Evolutionary conservation across 2,329 filamentous ascomycete genomes (phyloP), one percentile per base, ranked within the genome.

Genomic region (Verticillium klebahnii): DNA sequence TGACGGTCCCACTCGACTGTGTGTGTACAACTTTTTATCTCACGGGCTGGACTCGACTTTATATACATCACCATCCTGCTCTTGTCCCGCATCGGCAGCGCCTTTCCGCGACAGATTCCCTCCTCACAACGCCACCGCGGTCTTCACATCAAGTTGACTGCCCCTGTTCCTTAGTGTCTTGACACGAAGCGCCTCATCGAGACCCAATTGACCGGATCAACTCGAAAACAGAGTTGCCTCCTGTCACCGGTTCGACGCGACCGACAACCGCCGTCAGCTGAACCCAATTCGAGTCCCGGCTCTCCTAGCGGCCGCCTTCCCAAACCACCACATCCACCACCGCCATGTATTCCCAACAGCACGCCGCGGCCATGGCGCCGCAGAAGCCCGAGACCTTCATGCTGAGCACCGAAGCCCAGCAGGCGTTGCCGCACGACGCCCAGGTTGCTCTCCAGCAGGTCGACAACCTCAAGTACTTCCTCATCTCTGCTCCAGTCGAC

Each of bases 381-480:
- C 93, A 97, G 81, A 97, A 97, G 78, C 95, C 95, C 69, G 95
- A 99, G 84, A 98, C 95, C 50, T 99, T 99, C 75, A 94, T 99
- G 89, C 85, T 99, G 76, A 97, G 94, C 75, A 93, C 90, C 72
- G 94, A 98, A 80, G 94, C 95, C 64, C 94, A 98, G 80, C 93
- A 97, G 80, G 94, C 92, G 70, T 85, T 99, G 68, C 95, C 95
- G 61, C 92, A 96, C 69, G 95, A 98, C 82, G 93, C 93, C 70
- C 92, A 98, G 81, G 93, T 98, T 74, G 95, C 95, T 64, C 84
- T 99, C 69, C 94, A 98, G 78, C 95, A 99, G 79, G 95, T 99
- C 69, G 95, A 99, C 78, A 98, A 98, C 78, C 81, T 99, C 72
- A 99, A 99, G 86, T 99, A 98, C 80, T 99, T 99, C 78, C 90